Conservation (phyloP, 805 yeast genomes). For the Zygotorulaspora sp. region DNA sequence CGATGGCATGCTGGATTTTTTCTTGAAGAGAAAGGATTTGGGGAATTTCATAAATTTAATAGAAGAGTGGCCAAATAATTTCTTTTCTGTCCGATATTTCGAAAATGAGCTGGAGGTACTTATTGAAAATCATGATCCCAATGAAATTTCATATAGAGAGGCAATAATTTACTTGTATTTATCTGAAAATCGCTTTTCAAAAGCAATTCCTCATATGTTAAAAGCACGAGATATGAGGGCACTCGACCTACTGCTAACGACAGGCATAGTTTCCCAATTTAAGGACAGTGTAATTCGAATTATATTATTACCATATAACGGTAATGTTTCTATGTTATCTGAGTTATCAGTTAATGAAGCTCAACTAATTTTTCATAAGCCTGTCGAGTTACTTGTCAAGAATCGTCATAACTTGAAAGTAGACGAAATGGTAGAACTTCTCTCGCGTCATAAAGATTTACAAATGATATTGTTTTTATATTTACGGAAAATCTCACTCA, state of each 20-base stretch:
- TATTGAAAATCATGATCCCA: slow-evolving; percentile 35
- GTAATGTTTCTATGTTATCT: slow-evolving; percentile 34
- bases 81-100: slow-evolving; percentile 47
- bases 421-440: slow-evolving; percentile 42
- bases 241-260: slow-evolving; percentile 52
- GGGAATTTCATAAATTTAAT: slow-evolving; percentile 42
- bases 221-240: slow-evolving; percentile 49
- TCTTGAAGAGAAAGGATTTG: slow-evolving; percentile 37
- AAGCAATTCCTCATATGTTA: slow-evolving; percentile 63
- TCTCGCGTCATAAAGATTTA: slow-evolving; percentile 39
- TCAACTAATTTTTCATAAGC: slow-evolving; percentile 38
- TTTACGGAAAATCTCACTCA: slow-evolving; percentile 51
- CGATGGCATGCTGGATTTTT: slow-evolving; percentile 45
- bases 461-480: slow-evolving; percentile 58
- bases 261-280: slow-evolving; percentile 57
- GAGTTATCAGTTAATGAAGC: slow-evolving; percentile 42
- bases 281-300: slow-evolving; percentile 48
- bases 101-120: slow-evolving; percentile 45
- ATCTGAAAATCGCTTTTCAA: slow-evolving; percentile 50
- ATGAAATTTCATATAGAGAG: slow-evolving; percentile 35
- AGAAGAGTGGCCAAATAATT: slow-evolving; percentile 51
- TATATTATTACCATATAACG: slow-evolving; percentile 40
- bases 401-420: slow-evolving; percentile 65
- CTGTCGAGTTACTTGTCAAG: slow-evolving; percentile 53
- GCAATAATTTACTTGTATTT: slow-evolving; percentile 52